Evolutionary conservation across 73 alveolate species (phyloP).

Genomic region (Blepharisma japonicum): DNA sequence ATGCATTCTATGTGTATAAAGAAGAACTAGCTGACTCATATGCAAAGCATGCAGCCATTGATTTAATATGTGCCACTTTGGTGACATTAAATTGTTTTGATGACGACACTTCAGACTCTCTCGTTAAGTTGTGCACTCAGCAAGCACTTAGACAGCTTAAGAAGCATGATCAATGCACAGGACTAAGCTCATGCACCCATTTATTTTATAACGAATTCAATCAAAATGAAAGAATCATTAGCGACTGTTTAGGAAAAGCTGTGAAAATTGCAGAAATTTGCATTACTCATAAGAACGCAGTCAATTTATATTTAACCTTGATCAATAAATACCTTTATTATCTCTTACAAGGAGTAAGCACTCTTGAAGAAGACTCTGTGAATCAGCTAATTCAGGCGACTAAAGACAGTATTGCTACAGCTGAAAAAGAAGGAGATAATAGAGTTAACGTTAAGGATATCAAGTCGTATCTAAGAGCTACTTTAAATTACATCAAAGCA

Average conservation of each 20-base stretch:
- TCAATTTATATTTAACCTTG: conserved; percentile 47
- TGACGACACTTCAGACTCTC: conserved; percentile 22
- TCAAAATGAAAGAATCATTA: conserved; percentile 32
- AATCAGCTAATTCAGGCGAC: no score
- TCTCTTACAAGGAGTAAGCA: no score
- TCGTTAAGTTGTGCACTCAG: conserved; percentile 8
- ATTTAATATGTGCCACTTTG: conserved; percentile 19
- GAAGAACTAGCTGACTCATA: conserved; percentile 37
- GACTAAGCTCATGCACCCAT: conserved; percentile 41
- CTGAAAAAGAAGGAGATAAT: not conserved
- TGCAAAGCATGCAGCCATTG: conserved; percentile 6
- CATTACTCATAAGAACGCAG: conserved; percentile 63
- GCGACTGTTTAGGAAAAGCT: conserved; percentile 72
- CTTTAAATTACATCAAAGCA: not conserved
- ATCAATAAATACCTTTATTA: conserved; percentile 70
- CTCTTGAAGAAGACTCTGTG: no score
- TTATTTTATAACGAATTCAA: conserved; percentile 23
- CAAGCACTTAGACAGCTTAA: conserved; percentile 37
- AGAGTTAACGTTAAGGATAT: not conserved
- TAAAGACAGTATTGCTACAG: not conserved
- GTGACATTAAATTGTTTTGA: not conserved
- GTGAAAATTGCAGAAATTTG: conserved; percentile 68
- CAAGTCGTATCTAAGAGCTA: not conserved
- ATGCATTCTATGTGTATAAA: conserved; percentile 28
- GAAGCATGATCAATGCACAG: conserved; percentile 52